Percentiles rank a stretch among this genome's conserved stretches.
Evolutionary conservation across 805 yeast genomes (phyloP).

Genomic region (Kregervanrija pseudodelftensis): DNA sequence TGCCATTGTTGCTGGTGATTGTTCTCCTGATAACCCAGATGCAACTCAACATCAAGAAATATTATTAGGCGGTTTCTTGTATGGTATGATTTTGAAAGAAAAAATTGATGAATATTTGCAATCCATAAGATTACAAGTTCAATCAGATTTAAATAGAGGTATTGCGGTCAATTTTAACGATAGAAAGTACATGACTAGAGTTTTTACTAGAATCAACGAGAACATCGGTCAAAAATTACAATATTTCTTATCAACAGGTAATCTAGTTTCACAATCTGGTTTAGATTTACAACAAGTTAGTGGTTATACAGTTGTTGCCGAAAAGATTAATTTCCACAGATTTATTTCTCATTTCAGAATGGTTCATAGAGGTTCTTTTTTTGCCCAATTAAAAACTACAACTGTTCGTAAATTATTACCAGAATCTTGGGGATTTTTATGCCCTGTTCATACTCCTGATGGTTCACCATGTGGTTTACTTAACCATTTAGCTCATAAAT

Average conservation of each 20-base stretch:
- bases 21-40: constrained; percentile 97
- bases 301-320: constrained; percentile 98
- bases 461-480: constrained; percentile 98
- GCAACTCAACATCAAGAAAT: constrained; percentile 99
- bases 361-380: constrained; percentile 99
- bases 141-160: constrained; percentile 74
- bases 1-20: constrained; percentile 92
- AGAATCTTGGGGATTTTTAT: constrained; percentile 97
- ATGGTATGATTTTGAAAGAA: constrained; percentile 95
- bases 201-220: constrained; percentile 74
- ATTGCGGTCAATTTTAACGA: constrained; percentile 77
- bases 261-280: constrained; percentile 93
- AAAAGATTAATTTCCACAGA: constrained; percentile 94
- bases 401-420: constrained; percentile 94
- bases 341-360: constrained; percentile 97
- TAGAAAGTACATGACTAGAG: constrained; percentile 73
- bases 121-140: constrained; percentile 64
- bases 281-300: constrained; percentile 96
- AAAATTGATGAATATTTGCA: constrained; percentile 89
- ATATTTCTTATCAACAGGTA: constrained; percentile 94
- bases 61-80: constrained; percentile 88
- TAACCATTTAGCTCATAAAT: constrained; percentile 94
- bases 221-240: constrained; percentile 93
- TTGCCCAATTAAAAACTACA: constrained; percentile 95
- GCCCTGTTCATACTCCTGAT: constrained; percentile 99